Base-by-base conservation (phyloP, 495 filamentous ascomycete genomes). In the Talaromyces borbonicus region DNA sequence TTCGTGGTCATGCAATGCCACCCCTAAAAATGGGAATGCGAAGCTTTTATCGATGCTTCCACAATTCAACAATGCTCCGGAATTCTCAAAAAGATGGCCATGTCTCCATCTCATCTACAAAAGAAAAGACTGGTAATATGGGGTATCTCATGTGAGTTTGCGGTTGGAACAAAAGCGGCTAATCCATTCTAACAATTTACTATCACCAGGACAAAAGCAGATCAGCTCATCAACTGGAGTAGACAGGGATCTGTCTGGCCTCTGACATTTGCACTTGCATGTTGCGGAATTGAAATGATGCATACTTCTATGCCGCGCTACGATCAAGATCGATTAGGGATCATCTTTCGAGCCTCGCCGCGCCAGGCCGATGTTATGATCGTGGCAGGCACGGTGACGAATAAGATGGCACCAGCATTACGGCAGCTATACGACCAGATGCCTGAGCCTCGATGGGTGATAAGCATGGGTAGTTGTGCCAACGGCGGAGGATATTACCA, bases 211-310 rank as follows among this genome's bases (percentile, higher is more conserved):
- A 88, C 87, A 16, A 86, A 87, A 19, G 73, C 89, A 47, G 87
- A 94, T 60, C 77, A 84, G 60, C 68, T 93, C 46, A 67, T 85
- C 58, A 90, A 90, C 68, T 94, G 88, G 87, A 81, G 77, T n/a
- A 83, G 88, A 26, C 87, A 93, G 68, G 72, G 76, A 24, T 95
- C 88, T 8, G 73, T 94, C 25, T 94, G 89, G 88, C 89, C 89
- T 55, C 84, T 95, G 75, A 88, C 87, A 32, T 95, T 95, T 62
- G 88, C 85, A 5, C 83, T 94, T 19, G 88, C 88, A 49, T 94
- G 88, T 74, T 94, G 88, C 66, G 87, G 86, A 62, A 66, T 95
- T 51, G 88, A 94, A 61, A 95, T 95, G 88, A 95, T 95, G 89
- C 87, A 92, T 62, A 73, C 89, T 8, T 94, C 88, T 19, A 88